Evolutionary conservation across 2,329 filamentous ascomycete species (phyloP), one percentile per base, ranked within the genome.

Genomic region (Alternaria tenuissima): DNA sequence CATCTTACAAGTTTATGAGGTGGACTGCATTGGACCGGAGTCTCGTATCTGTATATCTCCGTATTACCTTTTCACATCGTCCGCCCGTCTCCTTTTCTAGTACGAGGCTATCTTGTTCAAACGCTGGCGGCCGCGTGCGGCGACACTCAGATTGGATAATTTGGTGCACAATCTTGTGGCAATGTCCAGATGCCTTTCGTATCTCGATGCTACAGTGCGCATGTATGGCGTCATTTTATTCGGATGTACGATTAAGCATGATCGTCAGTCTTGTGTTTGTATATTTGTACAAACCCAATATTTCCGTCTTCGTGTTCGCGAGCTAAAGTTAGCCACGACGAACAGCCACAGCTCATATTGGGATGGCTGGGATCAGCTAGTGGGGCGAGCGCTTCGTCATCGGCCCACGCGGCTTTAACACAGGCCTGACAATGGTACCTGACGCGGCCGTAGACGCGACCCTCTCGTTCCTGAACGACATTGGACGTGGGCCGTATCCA

Each of bases 311-410:
- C 46, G 46, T 49, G 46, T 49, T 49, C 46, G 46, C 46, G 20
- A 26, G 1, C 46, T 49, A 49, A n/a, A 49, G 28, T 48, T 48
- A 49, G 46, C 32, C 8, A 49, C 46, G 8, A 36, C 24, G 18
- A 36, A 20, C 46, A 38, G 46, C 46, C 30, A 49, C 30, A 49
- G 14, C 7, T n/a, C 22, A 49, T 49, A 36, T 49, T 49, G 20
- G 34, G 34, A 22, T 12, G 20, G 22, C 22, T 26, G 14, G 46
- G 46, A 38, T n/a, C 51, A 38, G 24, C 20, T 26, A 11, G 55
- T 46, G 55, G 41, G 28, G 32, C 41, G 41, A 46, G 55, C 55
- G 55, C 32, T 14, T 57, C 48, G 22, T 57, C 48, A 54, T 43
- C 20, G 36, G 34, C 41, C 41, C 49, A 57, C 41, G 32, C 55